A percentile compares a stretch with the other conserved stretches of the same genome.
Conservation (phyloP, 306 rosid species). For the Cucumis cinereus region DNA sequence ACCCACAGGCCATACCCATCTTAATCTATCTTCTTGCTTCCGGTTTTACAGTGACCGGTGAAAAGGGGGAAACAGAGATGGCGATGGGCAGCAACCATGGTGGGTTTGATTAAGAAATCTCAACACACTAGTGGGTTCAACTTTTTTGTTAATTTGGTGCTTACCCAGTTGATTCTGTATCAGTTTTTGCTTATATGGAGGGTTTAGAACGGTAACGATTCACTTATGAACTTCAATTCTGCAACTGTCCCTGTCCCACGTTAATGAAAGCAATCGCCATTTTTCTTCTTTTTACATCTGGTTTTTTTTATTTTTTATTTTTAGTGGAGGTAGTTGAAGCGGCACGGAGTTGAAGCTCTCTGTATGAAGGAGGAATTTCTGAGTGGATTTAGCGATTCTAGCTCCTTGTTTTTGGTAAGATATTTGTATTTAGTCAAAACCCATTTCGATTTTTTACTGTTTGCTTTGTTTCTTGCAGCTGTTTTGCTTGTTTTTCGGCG, state of each 20-base stretch:
- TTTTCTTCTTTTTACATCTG: background rate
- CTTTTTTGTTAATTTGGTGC: background rate
- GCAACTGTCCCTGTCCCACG: conserved; percentile 2
- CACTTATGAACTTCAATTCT: background rate
- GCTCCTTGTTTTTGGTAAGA: background rate
- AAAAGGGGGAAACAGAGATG: background rate
- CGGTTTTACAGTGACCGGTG: background rate
- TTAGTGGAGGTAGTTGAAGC: background rate
- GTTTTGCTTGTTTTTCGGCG: background rate
- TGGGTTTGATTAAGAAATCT: background rate
- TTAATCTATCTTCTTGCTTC: background rate
- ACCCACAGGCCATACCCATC: background rate
- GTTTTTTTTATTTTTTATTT: background rate
- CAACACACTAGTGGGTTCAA: background rate
- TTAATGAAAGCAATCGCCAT: background rate
- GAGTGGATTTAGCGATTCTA: background rate
- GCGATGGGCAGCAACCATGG: background rate
- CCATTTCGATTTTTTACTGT: background rate
- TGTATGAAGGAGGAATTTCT: background rate
- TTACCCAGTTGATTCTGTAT: background rate
- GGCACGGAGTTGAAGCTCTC: background rate
- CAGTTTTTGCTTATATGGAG: background rate
- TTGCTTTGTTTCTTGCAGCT: background rate
- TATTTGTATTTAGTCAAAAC: background rate
- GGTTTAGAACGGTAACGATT: background rate